Evolutionary conservation across 1,284 basidiomycete genomes (phyloP).

Genomic region (Volvariella surrecta): DNA sequence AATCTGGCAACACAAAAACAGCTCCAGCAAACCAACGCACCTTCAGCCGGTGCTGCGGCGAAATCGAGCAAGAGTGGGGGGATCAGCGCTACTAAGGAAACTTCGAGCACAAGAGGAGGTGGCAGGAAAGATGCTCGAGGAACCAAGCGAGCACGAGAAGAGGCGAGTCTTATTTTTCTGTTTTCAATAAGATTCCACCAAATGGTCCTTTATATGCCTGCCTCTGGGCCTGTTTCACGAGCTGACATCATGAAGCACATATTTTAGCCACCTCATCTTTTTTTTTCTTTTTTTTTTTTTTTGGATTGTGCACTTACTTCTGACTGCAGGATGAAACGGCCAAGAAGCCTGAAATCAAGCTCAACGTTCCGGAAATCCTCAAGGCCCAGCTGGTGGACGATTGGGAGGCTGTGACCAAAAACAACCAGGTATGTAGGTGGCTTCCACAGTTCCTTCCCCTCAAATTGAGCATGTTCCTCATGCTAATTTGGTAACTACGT

Average conservation of each 20-base stretch:
- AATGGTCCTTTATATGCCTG: conserved; percentile 1
- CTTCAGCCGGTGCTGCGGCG: conserved; percentile 17
- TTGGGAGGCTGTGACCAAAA: conserved; percentile 97
- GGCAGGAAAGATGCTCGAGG: conserved; percentile 46
- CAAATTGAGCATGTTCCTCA: too few species aligned
- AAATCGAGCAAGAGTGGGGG: conserved; percentile 24
- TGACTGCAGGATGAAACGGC: conserved; percentile 44
- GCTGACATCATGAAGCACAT: too few species aligned
- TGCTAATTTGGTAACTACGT: not conserved
- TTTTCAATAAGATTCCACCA: conserved; percentile 4
- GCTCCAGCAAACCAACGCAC: conserved; percentile 32
- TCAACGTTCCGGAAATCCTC: conserved; percentile 82
- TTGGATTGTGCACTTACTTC: conserved; percentile 1
- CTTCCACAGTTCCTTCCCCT: too few species aligned
- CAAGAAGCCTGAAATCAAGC: conserved; percentile 85
- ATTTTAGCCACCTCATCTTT: too few species aligned
- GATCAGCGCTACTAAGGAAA: conserved; percentile 26
- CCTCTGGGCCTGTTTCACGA: too few species aligned
- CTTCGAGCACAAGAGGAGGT: conserved; percentile 30
- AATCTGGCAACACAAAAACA: conserved; percentile 78
- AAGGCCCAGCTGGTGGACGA: conserved; percentile 93
- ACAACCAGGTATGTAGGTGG: conserved; percentile 58
- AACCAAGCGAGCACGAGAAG: conserved; percentile 54
- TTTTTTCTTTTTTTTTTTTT: not conserved
- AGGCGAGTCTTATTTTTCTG: conserved; percentile 28